Evolutionary conservation across 192 early-diverging fungal genomes (phyloP).

Genomic region (Phycomyces blakesleeanus): DNA sequence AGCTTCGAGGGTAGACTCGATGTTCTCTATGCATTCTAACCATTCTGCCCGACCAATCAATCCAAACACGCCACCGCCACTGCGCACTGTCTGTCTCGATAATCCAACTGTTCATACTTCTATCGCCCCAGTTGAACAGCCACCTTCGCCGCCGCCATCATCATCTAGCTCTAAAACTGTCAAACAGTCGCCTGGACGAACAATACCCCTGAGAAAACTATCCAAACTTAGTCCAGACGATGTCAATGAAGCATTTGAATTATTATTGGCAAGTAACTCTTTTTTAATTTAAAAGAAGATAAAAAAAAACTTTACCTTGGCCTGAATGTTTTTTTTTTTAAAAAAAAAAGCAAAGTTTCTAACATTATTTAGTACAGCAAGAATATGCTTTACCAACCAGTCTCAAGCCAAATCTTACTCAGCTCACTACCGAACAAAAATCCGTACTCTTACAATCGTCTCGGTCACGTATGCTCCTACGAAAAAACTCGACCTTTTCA

Average conservation of each 20-base stretch:
- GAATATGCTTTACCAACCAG: slow-evolving; percentile 24
- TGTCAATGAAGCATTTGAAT: slow-evolving; percentile 28
- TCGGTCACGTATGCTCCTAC: slow-evolving; percentile 10
- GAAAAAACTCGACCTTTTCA: slow-evolving; percentile 22
- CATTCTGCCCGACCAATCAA: slow-evolving; percentile 13
- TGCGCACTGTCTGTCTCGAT: slow-evolving; percentile 18
- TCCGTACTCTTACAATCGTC: slow-evolving; percentile 18
- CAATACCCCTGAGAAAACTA: neutral
- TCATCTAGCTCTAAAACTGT: neutral
- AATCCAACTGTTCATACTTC: slow-evolving; percentile 7
- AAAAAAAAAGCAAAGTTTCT: too few relatives aligned
- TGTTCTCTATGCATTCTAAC: slow-evolving; percentile 22
- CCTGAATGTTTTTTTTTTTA: too few relatives aligned
- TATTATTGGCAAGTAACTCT: slow-evolving; percentile 22
- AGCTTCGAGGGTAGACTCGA: slow-evolving; percentile 22
- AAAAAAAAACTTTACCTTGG: too few relatives aligned
- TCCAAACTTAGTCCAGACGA: slow-evolving; percentile 8
- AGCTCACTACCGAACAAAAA: slow-evolving; percentile 24
- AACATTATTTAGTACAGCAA: slow-evolving; percentile 10
- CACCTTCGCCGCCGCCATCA: neutral
- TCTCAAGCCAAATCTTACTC: slow-evolving; percentile 13
- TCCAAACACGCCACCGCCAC: slow-evolving; percentile 13
- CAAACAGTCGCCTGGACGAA: too few relatives aligned
- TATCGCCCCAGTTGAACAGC: neutral
- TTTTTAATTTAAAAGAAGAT: too few relatives aligned